phyloP scores from a whole-genome alignment of 345 rosid genomes.

The sweet orange (Citrus sinensis) region DNA sequence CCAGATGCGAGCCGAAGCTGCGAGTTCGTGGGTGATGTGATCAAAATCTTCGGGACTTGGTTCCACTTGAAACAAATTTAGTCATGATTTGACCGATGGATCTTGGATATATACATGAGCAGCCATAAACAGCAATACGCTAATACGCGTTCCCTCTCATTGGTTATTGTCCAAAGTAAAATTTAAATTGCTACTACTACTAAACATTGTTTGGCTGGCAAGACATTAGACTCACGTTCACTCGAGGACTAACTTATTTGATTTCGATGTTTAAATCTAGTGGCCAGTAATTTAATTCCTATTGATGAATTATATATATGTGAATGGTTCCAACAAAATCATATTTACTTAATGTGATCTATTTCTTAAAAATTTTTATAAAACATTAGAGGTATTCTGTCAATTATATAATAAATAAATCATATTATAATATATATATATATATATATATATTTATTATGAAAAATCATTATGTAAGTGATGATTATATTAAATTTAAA shows the following conservation, averaged over 20 bases:
- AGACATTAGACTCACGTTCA: background rate
- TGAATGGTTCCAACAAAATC: background rate
- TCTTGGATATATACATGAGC: background rate
- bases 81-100: conserved; percentile 2
- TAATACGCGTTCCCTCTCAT: background rate
- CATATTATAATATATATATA: too few species aligned
- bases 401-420: too few species aligned
- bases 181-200: background rate
- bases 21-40: conserved; percentile 20
- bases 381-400: too few species aligned
- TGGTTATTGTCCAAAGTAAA: background rate
- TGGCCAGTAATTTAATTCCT: background rate
- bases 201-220: background rate
- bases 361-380: too few species aligned
- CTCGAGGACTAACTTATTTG: background rate
- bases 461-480: fast-evolving
- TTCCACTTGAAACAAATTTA: background rate
- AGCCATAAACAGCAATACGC: background rate
- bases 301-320: background rate
- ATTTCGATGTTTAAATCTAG: background rate
- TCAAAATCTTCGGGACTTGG: background rate
- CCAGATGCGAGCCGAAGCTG: conserved; percentile 5
- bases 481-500: too few species aligned
- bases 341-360: background rate
- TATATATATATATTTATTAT: too few species aligned